These are phyloP conservation scores for Xylaria polymorpha DNA, from an alignment of 2,329 filamentous ascomycete genomes.

Conservation along the genomic window DNA sequence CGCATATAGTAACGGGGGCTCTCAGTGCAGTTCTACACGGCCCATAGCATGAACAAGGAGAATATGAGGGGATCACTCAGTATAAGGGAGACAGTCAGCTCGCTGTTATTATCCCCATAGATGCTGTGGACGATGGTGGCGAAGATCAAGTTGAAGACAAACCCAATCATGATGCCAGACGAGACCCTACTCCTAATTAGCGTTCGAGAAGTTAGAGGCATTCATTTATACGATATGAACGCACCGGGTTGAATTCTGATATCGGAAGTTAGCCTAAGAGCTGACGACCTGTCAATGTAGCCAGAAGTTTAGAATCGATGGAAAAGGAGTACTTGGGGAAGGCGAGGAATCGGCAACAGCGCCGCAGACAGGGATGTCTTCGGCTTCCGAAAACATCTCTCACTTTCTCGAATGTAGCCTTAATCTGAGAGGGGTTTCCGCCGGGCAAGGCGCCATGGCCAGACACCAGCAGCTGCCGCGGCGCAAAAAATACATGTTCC, in stretches of 20 bases:
- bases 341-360: not conserved
- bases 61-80: conserved; percentile 18
- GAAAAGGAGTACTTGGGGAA: not conserved
- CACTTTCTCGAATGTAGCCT: too few species aligned
- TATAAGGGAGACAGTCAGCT: conserved; percentile 21
- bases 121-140: conserved; percentile 6
- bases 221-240: not conserved
- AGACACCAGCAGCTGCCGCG: conserved; percentile 12
- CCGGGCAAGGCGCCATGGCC: conserved; percentile 1
- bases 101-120: not conserved
- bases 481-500: not conserved
- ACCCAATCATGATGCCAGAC: conserved; percentile 26
- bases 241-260: not conserved
- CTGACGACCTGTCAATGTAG: not conserved
- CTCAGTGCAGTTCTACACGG: conserved; percentile 15
- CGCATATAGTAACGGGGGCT: conserved; percentile 22
- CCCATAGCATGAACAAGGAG: conserved; percentile 12
- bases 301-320: not conserved
- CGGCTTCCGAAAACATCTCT: not conserved
- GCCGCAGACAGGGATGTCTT: not conserved
- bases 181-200: conserved; percentile 14
- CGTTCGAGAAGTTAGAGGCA: not conserved
- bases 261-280: not conserved
- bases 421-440: not conserved
- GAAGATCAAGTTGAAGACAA: conserved; percentile 25